These are phyloP conservation scores for Wallemia mellicola DNA, from an alignment of 1,284 basidiomycete genomes.

Conservation along the genomic window DNA sequence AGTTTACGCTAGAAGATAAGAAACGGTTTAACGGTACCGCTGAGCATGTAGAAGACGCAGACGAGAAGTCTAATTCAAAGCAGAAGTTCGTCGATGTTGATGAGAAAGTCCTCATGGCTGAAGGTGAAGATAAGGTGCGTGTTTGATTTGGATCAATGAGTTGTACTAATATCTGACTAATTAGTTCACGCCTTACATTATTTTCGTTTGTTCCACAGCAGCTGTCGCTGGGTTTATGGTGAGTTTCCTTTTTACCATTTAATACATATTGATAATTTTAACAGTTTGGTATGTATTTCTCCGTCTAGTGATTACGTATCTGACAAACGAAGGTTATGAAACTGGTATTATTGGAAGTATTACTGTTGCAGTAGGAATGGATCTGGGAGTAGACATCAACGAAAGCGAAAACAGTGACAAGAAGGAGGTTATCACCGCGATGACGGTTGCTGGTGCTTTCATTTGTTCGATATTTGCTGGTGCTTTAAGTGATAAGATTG, in stretches of 20 bases:
- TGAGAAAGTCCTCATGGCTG: not conserved
- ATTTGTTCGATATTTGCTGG: slow-evolving; percentile 12
- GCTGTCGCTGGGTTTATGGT: not conserved
- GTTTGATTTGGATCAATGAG: not conserved
- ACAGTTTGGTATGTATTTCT: not conserved
- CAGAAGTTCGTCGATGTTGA: not conserved
- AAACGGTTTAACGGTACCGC: not conserved
- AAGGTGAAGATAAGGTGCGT: not conserved
- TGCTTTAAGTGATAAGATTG: slow-evolving; percentile 13
- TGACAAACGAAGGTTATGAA: not conserved
- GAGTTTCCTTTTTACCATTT: not conserved
- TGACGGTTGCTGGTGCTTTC: slow-evolving; percentile 39
- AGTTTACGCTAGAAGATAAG: not conserved
- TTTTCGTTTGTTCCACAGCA: not conserved
- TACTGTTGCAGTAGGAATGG: not conserved
- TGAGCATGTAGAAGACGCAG: not conserved
- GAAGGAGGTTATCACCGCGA: slow-evolving; percentile 78
- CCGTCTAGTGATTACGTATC: not conserved
- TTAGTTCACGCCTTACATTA: not conserved
- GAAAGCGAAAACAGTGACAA: too few species aligned
- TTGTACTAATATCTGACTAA: not conserved
- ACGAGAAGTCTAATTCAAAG: not conserved
- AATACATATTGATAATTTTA: not conserved
- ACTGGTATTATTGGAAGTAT: not conserved
- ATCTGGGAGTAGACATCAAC: too few species aligned